Base-by-base conservation (phyloP, 2,329 filamentous ascomycete species). In the Massarina eburnea region DNA sequence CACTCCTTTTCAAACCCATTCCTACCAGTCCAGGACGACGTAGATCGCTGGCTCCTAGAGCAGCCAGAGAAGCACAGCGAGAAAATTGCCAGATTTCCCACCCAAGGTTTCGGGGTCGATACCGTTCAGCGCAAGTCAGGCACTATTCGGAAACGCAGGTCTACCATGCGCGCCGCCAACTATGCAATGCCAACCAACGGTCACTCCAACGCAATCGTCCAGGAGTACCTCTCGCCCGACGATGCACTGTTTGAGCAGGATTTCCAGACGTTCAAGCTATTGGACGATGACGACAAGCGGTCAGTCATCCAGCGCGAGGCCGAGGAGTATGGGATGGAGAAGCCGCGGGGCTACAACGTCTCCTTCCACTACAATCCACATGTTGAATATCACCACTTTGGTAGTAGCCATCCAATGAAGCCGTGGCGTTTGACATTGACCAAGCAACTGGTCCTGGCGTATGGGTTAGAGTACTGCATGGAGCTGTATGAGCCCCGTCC, bases 391-490 rank as follows among this genome's bases (percentile, higher is more conserved):
- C 92, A 97, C 72, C 94, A 99, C 71, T 99, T 99, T 70, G 94
- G 94, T 55, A 87, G 89, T 73, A 91, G 89, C 8, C 94, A 99
- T 76, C 94, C 94, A 17, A 99, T 99, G 94, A 99, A 99, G 71
- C 94, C 94, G 48, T 97, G 94, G 92, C 89, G 94, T 27, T 76
- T 99, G 54, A 96, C 91, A 14, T 80, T 99, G 44, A 95, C 94
- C 45, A 97, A 99, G 71, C 90, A 94, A 61, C 82, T 99, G 37
- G 90, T 99, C 53, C 86, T 95, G 66, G 88, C 90, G 1, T 97
- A 97, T 70, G 94, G 94, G 56, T 89, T 99, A 81, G 91, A 95
- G 61, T 88, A 92, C 62, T 91, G 90, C 52, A 97, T 99, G 94
- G 91, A 97, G 72, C 86, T 92, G 55, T 96, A 95, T 72, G 81